phyloP scores from a whole-genome alignment of 1,284 basidiomycete genomes.

The Golubevia pallescens region DNA sequence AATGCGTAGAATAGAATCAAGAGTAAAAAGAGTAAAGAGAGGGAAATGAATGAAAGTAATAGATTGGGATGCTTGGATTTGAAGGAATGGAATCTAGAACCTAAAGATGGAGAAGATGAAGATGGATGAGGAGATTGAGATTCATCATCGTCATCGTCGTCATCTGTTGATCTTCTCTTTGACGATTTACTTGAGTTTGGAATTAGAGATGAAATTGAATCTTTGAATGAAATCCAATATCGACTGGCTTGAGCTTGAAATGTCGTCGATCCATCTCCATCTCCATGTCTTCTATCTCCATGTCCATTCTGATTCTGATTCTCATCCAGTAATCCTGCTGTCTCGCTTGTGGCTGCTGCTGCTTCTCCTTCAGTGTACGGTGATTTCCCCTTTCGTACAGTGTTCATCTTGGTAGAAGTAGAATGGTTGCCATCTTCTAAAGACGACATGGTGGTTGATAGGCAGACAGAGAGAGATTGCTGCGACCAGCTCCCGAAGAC shows the following conservation, averaged over 20 bases:
- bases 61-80: neutral
- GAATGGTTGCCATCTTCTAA: neutral
- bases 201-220: neutral
- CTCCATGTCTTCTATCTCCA: neutral
- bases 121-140: neutral
- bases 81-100: too few species aligned
- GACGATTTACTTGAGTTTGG: neutral
- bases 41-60: conserved; percentile 7
- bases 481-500: neutral
- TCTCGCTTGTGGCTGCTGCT: neutral
- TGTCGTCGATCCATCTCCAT: neutral
- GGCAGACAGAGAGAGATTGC: neutral
- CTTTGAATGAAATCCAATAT: neutral
- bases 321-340: too few species aligned
- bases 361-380: neutral
- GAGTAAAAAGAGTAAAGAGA: conserved; percentile 21
- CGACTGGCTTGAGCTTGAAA: neutral
- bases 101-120: neutral
- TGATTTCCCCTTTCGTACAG: neutral
- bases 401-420: neutral
- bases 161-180: neutral
- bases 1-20: conserved; percentile 20
- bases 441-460: neutral
- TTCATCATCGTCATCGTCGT: neutral
- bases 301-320: neutral